Percentiles rank a stretch among this genome's conserved stretches.
These are phyloP conservation scores for Paecilomyces sp. DNA, from an alignment of 2,329 filamentous ascomycete species.

Conservation along the genomic window DNA sequence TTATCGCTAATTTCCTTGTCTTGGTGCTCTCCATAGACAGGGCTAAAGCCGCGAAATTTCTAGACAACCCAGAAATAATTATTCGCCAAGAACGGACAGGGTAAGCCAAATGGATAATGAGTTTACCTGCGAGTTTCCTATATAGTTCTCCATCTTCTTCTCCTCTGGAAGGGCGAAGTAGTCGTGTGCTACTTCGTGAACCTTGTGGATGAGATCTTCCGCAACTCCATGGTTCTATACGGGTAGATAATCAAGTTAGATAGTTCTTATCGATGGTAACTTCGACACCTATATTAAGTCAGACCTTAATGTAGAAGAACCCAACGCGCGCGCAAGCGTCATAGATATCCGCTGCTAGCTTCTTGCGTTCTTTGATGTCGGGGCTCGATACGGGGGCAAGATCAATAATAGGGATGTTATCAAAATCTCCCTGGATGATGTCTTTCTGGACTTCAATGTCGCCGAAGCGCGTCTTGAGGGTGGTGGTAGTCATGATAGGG, in stretches of 20 bases:
- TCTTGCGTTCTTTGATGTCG: slow-evolving; percentile 26
- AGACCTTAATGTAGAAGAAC: slow-evolving; percentile 47
- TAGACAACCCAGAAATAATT: background rate
- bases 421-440: slow-evolving; percentile 4
- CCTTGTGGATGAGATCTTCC: slow-evolving; percentile 11
- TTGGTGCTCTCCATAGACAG: slow-evolving; percentile 13
- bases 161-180: slow-evolving; percentile 45
- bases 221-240: slow-evolving; percentile 41
- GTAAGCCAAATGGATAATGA: too few species aligned
- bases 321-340: slow-evolving; percentile 44
- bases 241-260: background rate
- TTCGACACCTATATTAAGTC: background rate
- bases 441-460: background rate
- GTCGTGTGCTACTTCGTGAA: slow-evolving; percentile 10
- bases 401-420: slow-evolving; percentile 51
- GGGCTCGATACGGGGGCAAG: slow-evolving; percentile 32
- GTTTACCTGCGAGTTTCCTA: slow-evolving; percentile 17
- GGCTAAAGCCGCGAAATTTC: slow-evolving; percentile 20
- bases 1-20: slow-evolving; percentile 6
- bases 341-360: slow-evolving; percentile 36
- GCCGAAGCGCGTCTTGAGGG: background rate
- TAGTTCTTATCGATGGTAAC: background rate
- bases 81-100: background rate
- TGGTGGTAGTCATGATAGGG: background rate
- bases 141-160: slow-evolving; percentile 40